Evolutionary conservation across 176 grass and related monocot genomes (phyloP), one percentile per base, ranked within the genome.

Genomic region (Poa pratensis): DNA sequence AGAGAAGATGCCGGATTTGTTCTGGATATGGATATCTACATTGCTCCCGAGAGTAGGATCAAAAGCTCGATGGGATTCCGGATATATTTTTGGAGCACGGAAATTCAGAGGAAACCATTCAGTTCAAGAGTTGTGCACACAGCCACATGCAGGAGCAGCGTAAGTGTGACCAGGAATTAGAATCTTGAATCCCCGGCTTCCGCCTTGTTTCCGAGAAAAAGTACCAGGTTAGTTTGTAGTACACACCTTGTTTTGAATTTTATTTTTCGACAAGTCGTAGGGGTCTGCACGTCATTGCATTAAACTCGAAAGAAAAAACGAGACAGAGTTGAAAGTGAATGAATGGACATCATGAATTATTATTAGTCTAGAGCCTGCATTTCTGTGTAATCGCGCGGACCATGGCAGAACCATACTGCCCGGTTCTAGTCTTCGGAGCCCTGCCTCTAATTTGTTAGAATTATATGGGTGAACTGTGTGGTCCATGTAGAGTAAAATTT

Each of bases 111-210:
- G 5, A 63, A 63, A 63, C 24, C 60, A 63, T 63, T 63, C 60
- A 63, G 60, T 28, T 30, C 61, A 64, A 64, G 61, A 32, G 26
- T 64, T 64, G 61, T 64, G 13, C 61, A 64, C 61, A 64, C 26
- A 30, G 26, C 61, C 61, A 30, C 61, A 30, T 15, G 12, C 28
- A 30, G 61, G 27, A 26, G 12, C 28, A 0, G 24, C 60, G 60
- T 64, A 64, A 16, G 61, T 64, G 61, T 63, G 61, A 64, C 26
- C 61, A 64, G 26, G 26, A 64, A 64, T 64, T 26, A 6, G 1
- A 26, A 73, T 24, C 2, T 71, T 71, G 39, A 71, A 45, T 0
- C 5, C 8, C 3, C 9, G 9, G 32, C n/a, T 69, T 69, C 37
- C 7, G 66, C 9, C 18, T 12, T 19, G 1, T 69, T 69, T 69